Conservation (phyloP, 208 protist genomes). For the Giardia duodenalis region DNA sequence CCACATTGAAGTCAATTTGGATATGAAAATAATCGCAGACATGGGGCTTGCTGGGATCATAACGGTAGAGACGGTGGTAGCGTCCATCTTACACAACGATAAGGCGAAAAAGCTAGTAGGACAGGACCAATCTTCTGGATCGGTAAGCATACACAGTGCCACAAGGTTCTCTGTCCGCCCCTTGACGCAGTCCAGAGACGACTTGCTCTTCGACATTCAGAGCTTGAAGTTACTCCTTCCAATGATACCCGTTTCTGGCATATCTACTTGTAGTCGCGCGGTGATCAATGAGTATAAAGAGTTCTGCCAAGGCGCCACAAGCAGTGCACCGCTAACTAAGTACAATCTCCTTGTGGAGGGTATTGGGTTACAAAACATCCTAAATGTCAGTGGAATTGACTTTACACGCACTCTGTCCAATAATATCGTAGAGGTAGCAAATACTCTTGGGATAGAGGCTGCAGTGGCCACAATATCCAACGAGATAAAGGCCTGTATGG, state of each 20-base stretch:
- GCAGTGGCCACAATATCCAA: neutral
- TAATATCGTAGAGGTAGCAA: neutral
- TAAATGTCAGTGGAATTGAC: neutral
- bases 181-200: neutral
- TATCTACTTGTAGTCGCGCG: neutral
- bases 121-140: neutral
- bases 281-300: neutral
- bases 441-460: slow-evolving; percentile 14
- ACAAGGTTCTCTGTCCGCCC: neutral
- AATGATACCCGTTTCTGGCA: neutral
- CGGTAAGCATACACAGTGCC: neutral
- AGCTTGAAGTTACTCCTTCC: neutral
- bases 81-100: neutral
- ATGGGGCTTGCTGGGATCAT: neutral
- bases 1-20: neutral
- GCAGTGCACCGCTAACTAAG: neutral
- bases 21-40: neutral
- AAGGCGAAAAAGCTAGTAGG: neutral
- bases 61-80: neutral
- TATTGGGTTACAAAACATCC: neutral
- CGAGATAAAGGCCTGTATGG: neutral
- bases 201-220: neutral
- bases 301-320: no score
- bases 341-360: neutral
- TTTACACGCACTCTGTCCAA: neutral